phyloP scores from a whole-genome alignment of 2,329 filamentous ascomycete species.

The Pyrenochaeta sp. region DNA sequence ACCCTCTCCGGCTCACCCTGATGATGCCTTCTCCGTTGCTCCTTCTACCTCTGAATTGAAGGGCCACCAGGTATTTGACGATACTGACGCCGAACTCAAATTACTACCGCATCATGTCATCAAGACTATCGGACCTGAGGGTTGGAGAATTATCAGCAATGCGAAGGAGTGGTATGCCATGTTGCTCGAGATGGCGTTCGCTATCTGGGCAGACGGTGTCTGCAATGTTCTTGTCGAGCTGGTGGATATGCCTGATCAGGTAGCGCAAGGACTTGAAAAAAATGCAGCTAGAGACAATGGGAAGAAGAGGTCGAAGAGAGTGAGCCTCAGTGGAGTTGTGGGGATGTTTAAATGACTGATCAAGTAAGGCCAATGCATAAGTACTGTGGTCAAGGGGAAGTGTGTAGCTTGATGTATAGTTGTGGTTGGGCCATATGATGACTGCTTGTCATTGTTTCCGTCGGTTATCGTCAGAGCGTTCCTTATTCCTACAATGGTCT shows the following conservation, averaged over 20 bases:
- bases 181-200: constrained; percentile 34
- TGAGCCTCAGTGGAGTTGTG: not conserved
- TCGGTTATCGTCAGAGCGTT: not conserved
- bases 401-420: not conserved
- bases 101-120: constrained; percentile 25
- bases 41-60: not conserved
- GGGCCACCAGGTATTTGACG: not conserved
- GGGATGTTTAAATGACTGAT: not conserved
- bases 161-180: constrained; percentile 37
- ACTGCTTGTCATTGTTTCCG: not conserved
- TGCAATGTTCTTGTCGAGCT: constrained; percentile 43
- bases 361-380: not conserved
- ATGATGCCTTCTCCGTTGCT: not conserved
- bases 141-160: constrained; percentile 30
- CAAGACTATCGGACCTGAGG: constrained; percentile 32
- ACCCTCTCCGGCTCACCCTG: not conserved
- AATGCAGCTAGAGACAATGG: not conserved
- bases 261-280: not conserved
- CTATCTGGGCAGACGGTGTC: constrained; percentile 43
- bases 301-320: not conserved
- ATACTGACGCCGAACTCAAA: not conserved
- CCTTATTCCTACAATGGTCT: not conserved
- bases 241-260: constrained; percentile 4
- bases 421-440: not conserved
- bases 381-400: not conserved